Evolutionary conservation across 2,329 filamentous ascomycete species (phyloP), one percentile per base, ranked within the genome.

Genomic region (Fusarium sp.): DNA sequence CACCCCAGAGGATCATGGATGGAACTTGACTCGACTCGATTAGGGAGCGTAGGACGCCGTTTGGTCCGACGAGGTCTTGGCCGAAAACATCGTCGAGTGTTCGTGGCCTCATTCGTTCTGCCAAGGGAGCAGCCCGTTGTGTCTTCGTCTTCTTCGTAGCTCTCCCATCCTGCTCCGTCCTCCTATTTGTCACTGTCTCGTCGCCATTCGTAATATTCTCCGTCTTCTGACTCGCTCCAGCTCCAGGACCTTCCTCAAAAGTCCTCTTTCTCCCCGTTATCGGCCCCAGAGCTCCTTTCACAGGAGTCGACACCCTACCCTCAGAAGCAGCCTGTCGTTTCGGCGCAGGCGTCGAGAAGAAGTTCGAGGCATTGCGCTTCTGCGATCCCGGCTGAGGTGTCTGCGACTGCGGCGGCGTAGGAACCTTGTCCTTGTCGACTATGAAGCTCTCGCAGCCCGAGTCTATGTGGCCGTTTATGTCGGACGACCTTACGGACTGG

Each of bases 1-100:
- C 87, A 31, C 92, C 92, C 92, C 96, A 99, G 13, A 99, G 84
- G 40, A 99, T 93, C 93, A 99, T 97, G 13, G 93, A 97, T 0
- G 96, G 95, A 31, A 98, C 89, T 5, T 91, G 87, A 74, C 96
- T 90, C 64, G 91, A 86, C 75, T 97, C 92, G 70, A 99, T 96
- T 64, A 98, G 85, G 29, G 90, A 90, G 4, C 95, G 89, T 44
- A 99, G 84, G 6, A 98, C 88, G n/a, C 96, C 96, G 31, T 89
- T 83, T 0, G 89, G 87, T 0, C 93, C 95, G 2, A 99, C 94
- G 0, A 99, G 87, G 46, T 97, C 93, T 80, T 99, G 96, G 0
- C 96, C 96, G 70, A 86, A 93, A 3, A 98, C 91, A 14, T 97
- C 90, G 75, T 97, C 92, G 7, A 99, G 85, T 0, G 86, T 91